Base-by-base conservation (phyloP, 352 stramenopile species). In the Phytophthora crassamura region DNA sequence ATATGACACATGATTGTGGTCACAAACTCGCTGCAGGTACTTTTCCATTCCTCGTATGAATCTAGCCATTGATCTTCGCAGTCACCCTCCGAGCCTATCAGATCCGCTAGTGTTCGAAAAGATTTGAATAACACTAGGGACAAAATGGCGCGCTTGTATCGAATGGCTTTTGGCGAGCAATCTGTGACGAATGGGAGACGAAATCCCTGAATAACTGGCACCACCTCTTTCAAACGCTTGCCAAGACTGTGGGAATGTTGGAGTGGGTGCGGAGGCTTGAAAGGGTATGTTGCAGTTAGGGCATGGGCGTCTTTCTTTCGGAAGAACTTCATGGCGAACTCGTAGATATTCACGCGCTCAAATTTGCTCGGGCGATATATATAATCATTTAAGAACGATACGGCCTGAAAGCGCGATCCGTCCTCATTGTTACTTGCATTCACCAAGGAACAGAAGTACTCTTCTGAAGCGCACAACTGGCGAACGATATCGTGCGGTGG, bases 321-420 rank as follows among this genome's bases (percentile, higher is more conserved):
- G n/a, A n/a, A n/a, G n/a, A n/a, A n/a, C n/a, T 40, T 36, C 39
- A 50, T 50, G 1, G 52, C 28, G 25, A 45, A 59, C 35, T 59
- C 52, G 30, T 51, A 59, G 0, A 50, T 15, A 15, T 34, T 50
- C 7, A 42, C 15, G 28, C 15, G 18, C 3, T 59, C 20, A 9
- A 49, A 28, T 3, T 12, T 34, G 4, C 10, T n/a, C 6, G 40
- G 40, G 11, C 50, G 50, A 30, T 41, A 58, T 4, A 51, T 43
- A 28, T 59, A 51, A n/a, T 59, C 52, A 35, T 59, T 40, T n/a
- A 59, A 35, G 7, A 33, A 34, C 9, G 28, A 59, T 5, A 59
- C 52, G 1, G 52, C 52, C 3, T 15, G 52, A 20, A 36, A 59
- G 14, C 9, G 4, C 3, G 52, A 36, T 14, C n/a, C n/a, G n/a